Conservation (phyloP, 345 rosid species). For the Pistacia atlantica region DNA sequence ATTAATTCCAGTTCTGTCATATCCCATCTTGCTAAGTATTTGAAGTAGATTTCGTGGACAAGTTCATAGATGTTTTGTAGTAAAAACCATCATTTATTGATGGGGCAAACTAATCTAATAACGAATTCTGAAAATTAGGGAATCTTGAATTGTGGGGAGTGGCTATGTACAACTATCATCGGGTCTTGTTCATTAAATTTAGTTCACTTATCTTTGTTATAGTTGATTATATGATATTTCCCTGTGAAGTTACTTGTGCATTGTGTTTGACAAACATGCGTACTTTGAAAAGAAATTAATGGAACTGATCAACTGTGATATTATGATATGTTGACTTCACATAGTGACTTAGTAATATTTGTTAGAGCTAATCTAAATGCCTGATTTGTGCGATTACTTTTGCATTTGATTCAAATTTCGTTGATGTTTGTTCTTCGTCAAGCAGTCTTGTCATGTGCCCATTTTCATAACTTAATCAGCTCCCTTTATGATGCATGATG, state of each 20-base stretch:
- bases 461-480: background rate
- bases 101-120: conserved; percentile 22
- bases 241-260: background rate
- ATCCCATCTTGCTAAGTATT: conserved; percentile 9
- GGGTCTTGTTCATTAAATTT: background rate
- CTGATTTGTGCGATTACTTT: background rate
- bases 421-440: background rate
- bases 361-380: background rate
- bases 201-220: background rate
- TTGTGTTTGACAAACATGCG: background rate
- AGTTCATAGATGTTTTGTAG: conserved; percentile 18
- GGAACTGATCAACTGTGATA: background rate
- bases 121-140: conserved; percentile 4
- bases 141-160: background rate
- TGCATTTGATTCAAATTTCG: background rate
- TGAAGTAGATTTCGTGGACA: conserved; percentile 23
- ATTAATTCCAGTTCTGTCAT: background rate
- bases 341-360: background rate
- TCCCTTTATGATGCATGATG: too few species aligned
- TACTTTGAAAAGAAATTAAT: background rate
- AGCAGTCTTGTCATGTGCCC: background rate
- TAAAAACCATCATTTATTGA: conserved; percentile 1
- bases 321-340: background rate
- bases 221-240: background rate
- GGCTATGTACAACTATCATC: background rate